Base-by-base conservation (phyloP, 2,329 filamentous ascomycete genomes). In the Trichophyton mentagrophytes region DNA sequence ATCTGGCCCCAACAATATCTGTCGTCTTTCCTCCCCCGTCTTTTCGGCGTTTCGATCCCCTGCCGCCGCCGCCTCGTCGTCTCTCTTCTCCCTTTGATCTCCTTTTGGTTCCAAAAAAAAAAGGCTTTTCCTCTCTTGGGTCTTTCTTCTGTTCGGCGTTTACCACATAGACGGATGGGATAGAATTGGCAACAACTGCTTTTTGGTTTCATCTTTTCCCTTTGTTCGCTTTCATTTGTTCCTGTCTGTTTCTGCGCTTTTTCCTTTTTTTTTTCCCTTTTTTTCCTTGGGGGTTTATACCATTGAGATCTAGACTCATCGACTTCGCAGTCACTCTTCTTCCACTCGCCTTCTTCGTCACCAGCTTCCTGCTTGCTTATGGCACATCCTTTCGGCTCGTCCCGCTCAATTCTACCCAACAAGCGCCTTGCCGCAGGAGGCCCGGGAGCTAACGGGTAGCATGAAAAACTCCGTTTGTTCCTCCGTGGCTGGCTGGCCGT, bases 231-330 rank as follows among this genome's bases (percentile, higher is more conserved):
- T 36, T 36, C 33, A 36, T 44, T 44, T 44, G 13, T 44, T n/a
- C 38, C 55, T 57, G 9, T 27, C 38, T n/a, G 17, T 57, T 38
- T 40, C 11, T 42, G 11, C 38, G 36, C 17, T 3, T 20, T 57
- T 57, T 40, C 20, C 25, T 27, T 25, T 33, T 22, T 3, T 22
- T 22, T 4, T 20, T 57, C 17, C 17, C 1, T 17, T 27, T 25
- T 33, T 59, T 47, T 49, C 25, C 25, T 36, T 11, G 15, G 33
- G 57, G 57, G 57, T 20, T 38, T 59, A 59, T 59, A 59, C 57
- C 57, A 59, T 47, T 42, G 40, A 59, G 57, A 59, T 47, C 42
- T 59, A 59, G 57, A 59, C 40, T 47, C 22, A 20, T 38, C 15
- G 57, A 59, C 57, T 59, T 59, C 57, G 42, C 57, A 46, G 57